These are phyloP conservation scores for Vitis hybrid DNA, from an alignment of 177 flowering plant species.

Conservation along the genomic window DNA sequence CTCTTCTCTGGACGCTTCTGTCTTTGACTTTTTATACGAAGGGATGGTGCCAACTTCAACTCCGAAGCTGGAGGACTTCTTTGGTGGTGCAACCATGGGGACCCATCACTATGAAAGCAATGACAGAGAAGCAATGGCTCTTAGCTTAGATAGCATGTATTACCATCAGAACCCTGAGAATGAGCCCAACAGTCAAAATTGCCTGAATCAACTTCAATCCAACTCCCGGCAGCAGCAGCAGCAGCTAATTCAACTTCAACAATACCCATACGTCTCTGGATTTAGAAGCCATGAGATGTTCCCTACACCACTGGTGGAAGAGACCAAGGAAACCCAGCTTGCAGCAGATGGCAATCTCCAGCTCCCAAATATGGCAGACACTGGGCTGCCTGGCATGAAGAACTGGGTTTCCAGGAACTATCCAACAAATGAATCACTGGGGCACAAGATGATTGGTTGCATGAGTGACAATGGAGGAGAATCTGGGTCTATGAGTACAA, in stretches of 20 bases:
- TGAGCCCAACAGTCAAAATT: slow-evolving; percentile 37
- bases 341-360: slow-evolving; percentile 29
- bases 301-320: slow-evolving; percentile 9
- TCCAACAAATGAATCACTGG: slow-evolving; percentile 27
- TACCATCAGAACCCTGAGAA: slow-evolving; percentile 45
- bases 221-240: slow-evolving; percentile 21
- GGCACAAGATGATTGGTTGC: slow-evolving; percentile 35
- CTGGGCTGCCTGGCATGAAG: slow-evolving; percentile 28
- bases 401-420: slow-evolving; percentile 40
- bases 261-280: slow-evolving; percentile 39
- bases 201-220: slow-evolving; percentile 28
- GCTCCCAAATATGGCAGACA: slow-evolving; percentile 26
- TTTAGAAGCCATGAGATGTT: slow-evolving; percentile 31
- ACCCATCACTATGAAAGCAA: slow-evolving; percentile 53
- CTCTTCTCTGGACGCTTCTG: slow-evolving; percentile 10
- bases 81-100: slow-evolving; percentile 67
- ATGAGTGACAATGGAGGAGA: slow-evolving; percentile 30
- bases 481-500: slow-evolving; percentile 20
- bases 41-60: slow-evolving; percentile 49
- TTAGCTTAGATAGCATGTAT: slow-evolving; percentile 63
- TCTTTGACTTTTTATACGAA: slow-evolving; percentile 17
- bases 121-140: slow-evolving; percentile 65
- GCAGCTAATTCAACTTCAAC: slow-evolving; percentile 30
- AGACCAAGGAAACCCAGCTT: slow-evolving; percentile 28
- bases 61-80: slow-evolving; percentile 77